These are phyloP conservation scores for Salinomyces thailandicus DNA, from an alignment of 2,329 filamentous ascomycete genomes.

Conservation along the genomic window DNA sequence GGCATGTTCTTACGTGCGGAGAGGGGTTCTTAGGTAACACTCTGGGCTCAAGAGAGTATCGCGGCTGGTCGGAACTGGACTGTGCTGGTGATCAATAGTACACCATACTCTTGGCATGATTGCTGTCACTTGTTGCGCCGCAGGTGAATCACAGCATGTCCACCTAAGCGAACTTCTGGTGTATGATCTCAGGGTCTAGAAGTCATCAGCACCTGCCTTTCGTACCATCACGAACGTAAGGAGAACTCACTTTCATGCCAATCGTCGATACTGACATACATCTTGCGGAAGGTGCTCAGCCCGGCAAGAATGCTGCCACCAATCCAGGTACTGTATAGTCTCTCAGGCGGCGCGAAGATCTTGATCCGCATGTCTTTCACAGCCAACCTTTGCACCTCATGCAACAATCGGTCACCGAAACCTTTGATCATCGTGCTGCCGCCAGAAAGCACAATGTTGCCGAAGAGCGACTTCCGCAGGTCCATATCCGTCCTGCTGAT, in stretches of 20 bases:
- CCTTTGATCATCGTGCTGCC: conserved; percentile 94
- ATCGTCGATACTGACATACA: conserved; percentile 99
- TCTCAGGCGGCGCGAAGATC: conserved; percentile 94
- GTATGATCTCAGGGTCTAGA: conserved; percentile 81
- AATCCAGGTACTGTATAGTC: conserved; percentile 99
- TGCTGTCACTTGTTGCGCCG: too few relatives aligned
- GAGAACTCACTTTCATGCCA: conserved; percentile 72
- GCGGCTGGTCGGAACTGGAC: too few relatives aligned
- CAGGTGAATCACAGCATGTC: neutral
- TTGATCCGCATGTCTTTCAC: conserved; percentile 99
- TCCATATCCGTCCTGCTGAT: conserved; percentile 94
- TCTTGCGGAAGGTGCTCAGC: conserved; percentile 98
- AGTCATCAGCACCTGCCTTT: conserved; percentile 1
- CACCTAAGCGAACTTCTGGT: conserved; percentile 79
- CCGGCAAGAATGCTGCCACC: conserved; percentile 94
- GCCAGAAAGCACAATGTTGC: conserved; percentile 93
- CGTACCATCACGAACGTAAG: conserved; percentile 1
- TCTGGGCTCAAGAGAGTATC: too few relatives aligned
- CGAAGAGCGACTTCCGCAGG: conserved; percentile 83
- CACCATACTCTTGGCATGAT: too few relatives aligned
- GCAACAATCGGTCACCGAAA: conserved; percentile 83
- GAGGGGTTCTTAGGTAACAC: too few relatives aligned
- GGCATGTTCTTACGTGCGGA: too few relatives aligned
- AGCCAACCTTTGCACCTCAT: conserved; percentile 84
- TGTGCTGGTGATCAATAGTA: too few relatives aligned